These are phyloP conservation scores for Alnus rubra DNA, from an alignment of 306 rosid species.

Conservation along the genomic window DNA sequence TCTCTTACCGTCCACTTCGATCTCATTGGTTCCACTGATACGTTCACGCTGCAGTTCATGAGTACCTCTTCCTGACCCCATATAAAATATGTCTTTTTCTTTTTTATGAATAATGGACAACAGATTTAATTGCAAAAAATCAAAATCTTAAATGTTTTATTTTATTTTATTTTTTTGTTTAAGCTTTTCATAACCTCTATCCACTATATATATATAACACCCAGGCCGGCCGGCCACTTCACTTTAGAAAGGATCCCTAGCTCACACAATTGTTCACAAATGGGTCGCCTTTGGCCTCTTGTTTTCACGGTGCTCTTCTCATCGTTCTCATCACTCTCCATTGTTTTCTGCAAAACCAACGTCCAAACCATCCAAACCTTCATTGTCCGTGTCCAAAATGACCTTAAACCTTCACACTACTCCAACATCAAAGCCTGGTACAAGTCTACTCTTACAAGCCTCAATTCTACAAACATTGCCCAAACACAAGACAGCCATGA, in stretches of 20 bases:
- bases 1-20: too few relatives aligned
- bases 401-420: slow-evolving; percentile 1
- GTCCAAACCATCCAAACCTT: background rate
- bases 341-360: background rate
- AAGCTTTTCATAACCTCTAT: background rate
- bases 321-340: background rate
- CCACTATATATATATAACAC: background rate
- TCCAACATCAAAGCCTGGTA: slow-evolving; percentile 19
- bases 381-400: slow-evolving; percentile 16
- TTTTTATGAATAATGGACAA: too few relatives aligned
- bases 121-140: too few relatives aligned
- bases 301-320: background rate
- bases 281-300: background rate
- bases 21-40: too few relatives aligned
- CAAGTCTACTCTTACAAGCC: slow-evolving; percentile 13
- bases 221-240: background rate
- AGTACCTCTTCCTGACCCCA: too few relatives aligned
- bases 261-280: background rate
- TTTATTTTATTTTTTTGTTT: too few relatives aligned
- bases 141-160: too few relatives aligned
- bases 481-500: background rate
- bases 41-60: too few relatives aligned
- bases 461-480: background rate
- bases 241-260: background rate
- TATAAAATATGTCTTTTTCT: too few relatives aligned